Base-by-base conservation (phyloP, 2,329 filamentous ascomycete species). In the Cladosporium phlei region DNA sequence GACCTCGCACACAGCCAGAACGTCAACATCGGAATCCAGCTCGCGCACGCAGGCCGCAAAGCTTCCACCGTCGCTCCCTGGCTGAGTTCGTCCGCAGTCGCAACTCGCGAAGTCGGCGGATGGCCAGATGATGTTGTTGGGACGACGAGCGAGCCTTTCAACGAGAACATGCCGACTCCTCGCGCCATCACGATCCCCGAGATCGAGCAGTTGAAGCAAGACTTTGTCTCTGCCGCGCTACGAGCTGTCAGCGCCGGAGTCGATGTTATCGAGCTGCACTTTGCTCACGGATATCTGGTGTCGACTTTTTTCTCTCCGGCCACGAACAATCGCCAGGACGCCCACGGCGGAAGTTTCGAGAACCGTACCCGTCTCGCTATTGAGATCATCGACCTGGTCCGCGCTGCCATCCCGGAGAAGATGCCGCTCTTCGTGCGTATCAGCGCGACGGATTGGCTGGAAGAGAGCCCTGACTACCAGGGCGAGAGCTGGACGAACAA, bases 1-100 rank as follows among this genome's bases (percentile, higher is more conserved):
- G 86, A 93, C 50, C 91, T 88, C 51, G 77, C 84, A 2, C 88
- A 93, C 69, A 80, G 78, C 22, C 89, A 94, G 67, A 77, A 76
- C 59, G 82, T 87, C 57, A 79, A 85, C 51, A 80, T 86, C 39
- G 87, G 78, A 20, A 81, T 95, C 50, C 89, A 95, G 70, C 73
- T 95, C 3, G 86, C 73, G 1, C 89, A 95, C 60, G 88, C 88
- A 0, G 89, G 89, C 2, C 66, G 78, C 29, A 82, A 82, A 57
- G 73, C 75, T 7, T 73, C 69, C 52, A 78, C 75, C 2, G 69
- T 78, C 4, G 71, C 78, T 0, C 77, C 78, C 0, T 91, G 84
- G 81, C 88, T 50, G 74, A 59, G 61, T 20, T 33, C 30, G 2
- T 75, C 73, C 6, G 72, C 71, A 35, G 64, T 82, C 21, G 83